phyloP scores from a whole-genome alignment of 352 stramenopile species.

The Phytophthora capsici region DNA sequence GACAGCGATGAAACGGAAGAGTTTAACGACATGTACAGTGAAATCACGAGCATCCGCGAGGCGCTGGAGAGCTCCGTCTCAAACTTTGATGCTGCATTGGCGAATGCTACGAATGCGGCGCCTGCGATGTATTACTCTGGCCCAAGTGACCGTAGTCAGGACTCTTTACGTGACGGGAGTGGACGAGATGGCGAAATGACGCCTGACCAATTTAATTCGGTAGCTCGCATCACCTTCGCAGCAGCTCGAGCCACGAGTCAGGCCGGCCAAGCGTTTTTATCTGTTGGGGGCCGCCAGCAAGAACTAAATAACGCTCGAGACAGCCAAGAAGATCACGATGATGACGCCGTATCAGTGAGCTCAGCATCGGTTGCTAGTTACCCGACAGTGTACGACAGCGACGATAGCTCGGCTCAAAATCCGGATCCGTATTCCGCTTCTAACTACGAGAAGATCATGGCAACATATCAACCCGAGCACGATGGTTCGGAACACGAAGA shows the following conservation, averaged over 20 bases:
- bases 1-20: constrained; percentile 32
- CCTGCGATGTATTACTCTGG: constrained; percentile 46
- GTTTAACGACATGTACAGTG: constrained; percentile 63
- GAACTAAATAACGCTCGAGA: constrained; percentile 4
- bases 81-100: constrained; percentile 57
- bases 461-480: constrained; percentile 38
- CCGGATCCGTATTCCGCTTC: constrained; percentile 61
- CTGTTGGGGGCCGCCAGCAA: constrained; percentile 36
- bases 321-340: constrained; percentile 25
- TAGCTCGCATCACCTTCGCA: constrained; percentile 72
- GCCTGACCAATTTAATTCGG: constrained; percentile 59
- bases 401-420: constrained; percentile 29
- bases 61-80: constrained; percentile 57
- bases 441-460: constrained; percentile 76
- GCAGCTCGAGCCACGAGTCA: constrained; percentile 59
- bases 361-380: constrained; percentile 51
- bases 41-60: constrained; percentile 61
- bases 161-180: constrained; percentile 18
- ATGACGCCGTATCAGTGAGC: constrained; percentile 24
- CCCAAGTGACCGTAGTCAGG: constrained; percentile 32
- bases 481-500: constrained; percentile 41
- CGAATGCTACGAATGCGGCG: constrained; percentile 43
- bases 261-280: constrained; percentile 65
- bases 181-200: constrained; percentile 45
- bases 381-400: constrained; percentile 37